phyloP scores from a whole-genome alignment of 2,329 filamentous ascomycete species.

The Diaporthe humulicola region DNA sequence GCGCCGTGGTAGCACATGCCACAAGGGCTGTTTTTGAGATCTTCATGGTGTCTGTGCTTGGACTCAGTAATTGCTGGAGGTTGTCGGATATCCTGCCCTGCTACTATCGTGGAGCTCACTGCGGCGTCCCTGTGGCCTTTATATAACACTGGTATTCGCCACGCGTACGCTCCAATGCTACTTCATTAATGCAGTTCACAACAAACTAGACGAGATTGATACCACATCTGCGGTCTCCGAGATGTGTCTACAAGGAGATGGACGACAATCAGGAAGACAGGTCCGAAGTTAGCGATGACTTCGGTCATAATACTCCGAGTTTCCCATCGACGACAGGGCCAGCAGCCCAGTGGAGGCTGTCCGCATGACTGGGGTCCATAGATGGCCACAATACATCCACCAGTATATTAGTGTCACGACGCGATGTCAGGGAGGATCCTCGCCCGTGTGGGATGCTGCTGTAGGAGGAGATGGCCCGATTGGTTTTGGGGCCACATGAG shows the following conservation, averaged over 20 bases:
- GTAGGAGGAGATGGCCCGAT: not conserved
- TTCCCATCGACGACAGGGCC: not conserved
- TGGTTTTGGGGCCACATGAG: not conserved
- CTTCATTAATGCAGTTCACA: not conserved
- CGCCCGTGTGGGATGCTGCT: not conserved
- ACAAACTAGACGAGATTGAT: not conserved
- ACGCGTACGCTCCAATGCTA: not conserved
- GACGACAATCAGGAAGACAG: constrained; percentile 53
- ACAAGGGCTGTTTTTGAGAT: constrained; percentile 50
- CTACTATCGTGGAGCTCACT: not conserved
- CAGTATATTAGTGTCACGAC: not conserved
- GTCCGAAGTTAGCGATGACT: constrained; percentile 46
- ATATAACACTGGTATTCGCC: constrained; percentile 1
- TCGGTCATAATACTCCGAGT: constrained; percentile 49
- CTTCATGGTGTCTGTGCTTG: constrained; percentile 50
- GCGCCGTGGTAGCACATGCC: constrained; percentile 52
- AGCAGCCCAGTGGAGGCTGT: not conserved
- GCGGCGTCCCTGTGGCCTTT: not conserved
- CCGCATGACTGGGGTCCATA: not conserved
- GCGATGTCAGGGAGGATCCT: not conserved
- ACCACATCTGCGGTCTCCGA: constrained; percentile 7
- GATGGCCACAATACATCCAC: not conserved
- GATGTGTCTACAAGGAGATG: constrained; percentile 30
- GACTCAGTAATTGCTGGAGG: not conserved
- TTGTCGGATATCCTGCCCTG: not conserved